Evolutionary conservation across 768 basidiomycete species (phyloP).

Genomic region (Tulasnella sp.): DNA sequence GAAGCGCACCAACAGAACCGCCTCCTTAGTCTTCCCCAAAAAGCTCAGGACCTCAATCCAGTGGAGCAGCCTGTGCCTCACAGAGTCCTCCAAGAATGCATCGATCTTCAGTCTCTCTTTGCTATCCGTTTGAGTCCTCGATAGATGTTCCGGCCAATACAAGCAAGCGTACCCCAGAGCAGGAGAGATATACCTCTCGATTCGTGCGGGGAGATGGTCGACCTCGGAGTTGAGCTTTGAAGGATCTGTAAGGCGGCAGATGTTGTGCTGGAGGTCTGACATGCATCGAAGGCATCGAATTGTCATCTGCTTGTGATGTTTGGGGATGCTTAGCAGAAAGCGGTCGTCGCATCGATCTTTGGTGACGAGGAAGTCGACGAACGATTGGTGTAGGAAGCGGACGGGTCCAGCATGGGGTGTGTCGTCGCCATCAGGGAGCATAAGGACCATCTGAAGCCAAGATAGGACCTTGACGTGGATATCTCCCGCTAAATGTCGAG

Average conservation of each 20-base stretch:
- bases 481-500: too few relatives aligned
- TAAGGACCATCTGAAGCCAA: background rate
- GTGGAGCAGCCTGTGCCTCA: background rate
- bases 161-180: background rate
- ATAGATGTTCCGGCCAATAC: background rate
- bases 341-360: background rate
- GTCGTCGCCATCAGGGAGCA: background rate
- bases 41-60: background rate
- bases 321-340: background rate
- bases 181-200: background rate
- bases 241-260: background rate
- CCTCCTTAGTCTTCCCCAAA: background rate
- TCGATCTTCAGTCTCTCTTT: background rate
- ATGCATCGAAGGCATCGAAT: background rate
- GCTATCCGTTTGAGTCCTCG: background rate
- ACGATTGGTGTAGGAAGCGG: constrained; percentile 5
- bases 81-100: background rate
- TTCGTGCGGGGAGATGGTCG: background rate
- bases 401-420: background rate
- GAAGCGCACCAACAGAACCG: background rate
- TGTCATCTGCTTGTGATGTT: background rate
- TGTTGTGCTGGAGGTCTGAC: background rate
- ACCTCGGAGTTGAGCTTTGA: constrained; percentile 3
- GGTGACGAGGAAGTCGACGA: constrained; percentile 6
- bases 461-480: background rate